A percentile compares a stretch with the other conserved stretches of the same genome.
phyloP scores from a whole-genome alignment of 352 stramenopile genomes.

The Globisporangium recalcitrans region DNA sequence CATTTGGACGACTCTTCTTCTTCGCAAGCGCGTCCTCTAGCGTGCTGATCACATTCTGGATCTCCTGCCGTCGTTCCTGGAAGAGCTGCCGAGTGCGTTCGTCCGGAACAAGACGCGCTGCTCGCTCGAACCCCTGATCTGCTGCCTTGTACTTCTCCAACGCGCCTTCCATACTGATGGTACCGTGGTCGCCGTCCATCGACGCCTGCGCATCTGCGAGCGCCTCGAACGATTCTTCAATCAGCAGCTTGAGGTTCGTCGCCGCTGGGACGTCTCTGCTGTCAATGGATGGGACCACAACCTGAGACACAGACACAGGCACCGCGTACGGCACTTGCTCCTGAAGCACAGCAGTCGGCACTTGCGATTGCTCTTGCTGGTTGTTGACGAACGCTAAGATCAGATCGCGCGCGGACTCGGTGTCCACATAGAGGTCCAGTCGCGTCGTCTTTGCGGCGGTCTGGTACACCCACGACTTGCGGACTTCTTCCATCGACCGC shows the following conservation, averaged over 20 bases:
- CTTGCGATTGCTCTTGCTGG: background rate
- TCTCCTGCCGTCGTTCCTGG: constrained; percentile 22
- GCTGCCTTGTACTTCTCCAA: constrained; percentile 31
- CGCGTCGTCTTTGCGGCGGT: constrained; percentile 30
- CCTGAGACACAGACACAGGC: background rate
- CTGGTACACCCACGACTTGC: constrained; percentile 33
- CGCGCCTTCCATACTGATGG: constrained; percentile 5
- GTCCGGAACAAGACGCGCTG: constrained; percentile 30
- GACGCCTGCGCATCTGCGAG: constrained; percentile 29
- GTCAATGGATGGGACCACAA: background rate
- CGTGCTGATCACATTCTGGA: constrained; percentile 28
- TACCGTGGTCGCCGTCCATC: background rate
- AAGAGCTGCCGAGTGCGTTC: constrained; percentile 35
- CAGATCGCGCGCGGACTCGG: constrained; percentile 19
- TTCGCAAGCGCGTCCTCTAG: background rate
- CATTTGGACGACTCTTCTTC: background rate
- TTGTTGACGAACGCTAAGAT: constrained; percentile 18
- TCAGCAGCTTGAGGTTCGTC: constrained; percentile 17
- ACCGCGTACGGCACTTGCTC: constrained; percentile 5
- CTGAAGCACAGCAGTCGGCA: background rate
- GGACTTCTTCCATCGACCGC: constrained; percentile 36
- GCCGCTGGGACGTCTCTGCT: background rate
- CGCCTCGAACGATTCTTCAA: constrained; percentile 39
- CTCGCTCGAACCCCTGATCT: constrained; percentile 28
- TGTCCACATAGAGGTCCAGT: constrained; percentile 40